Conservation (phyloP, 495 filamentous ascomycete genomes). For the Neurospora tetraspora region DNA sequence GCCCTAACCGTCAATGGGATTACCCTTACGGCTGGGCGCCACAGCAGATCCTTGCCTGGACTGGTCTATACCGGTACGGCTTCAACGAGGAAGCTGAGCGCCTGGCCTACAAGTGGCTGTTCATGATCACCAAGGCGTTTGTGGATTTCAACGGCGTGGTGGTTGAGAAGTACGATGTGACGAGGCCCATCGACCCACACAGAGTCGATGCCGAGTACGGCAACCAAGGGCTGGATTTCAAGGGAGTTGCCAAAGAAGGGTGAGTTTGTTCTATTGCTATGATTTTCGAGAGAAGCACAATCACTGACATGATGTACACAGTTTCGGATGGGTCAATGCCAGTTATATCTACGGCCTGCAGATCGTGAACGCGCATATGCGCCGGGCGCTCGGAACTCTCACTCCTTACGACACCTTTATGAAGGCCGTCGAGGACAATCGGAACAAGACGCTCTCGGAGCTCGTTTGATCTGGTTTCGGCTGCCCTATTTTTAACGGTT, state of each 20-base stretch:
- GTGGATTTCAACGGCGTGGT: conserved; percentile 96
- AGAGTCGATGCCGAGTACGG: conserved; percentile 94
- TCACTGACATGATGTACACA: conserved; percentile 31
- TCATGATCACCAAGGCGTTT: conserved; percentile 95
- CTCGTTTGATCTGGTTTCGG: conserved; percentile 13
- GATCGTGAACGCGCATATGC: conserved; percentile 74
- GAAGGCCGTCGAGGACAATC: conserved; percentile 37
- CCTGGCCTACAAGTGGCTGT: conserved; percentile 88
- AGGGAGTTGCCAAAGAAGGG: conserved; percentile 91
- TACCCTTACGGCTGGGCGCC: conserved; percentile 97
- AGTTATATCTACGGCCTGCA: conserved; percentile 86
- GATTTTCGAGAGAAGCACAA: neutral
- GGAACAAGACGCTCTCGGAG: conserved; percentile 32
- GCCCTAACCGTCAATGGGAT: conserved; percentile 95
- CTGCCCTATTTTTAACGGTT: neutral
- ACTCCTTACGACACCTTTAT: conserved; percentile 72
- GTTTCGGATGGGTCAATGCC: conserved; percentile 98
- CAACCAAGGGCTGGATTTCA: conserved; percentile 90
- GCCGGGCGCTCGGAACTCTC: conserved; percentile 71
- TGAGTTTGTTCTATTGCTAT: conserved; percentile 38
- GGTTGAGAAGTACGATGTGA: conserved; percentile 98
- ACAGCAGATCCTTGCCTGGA: conserved; percentile 97
- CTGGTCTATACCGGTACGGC: conserved; percentile 77
- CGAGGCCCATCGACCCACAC: conserved; percentile 76
- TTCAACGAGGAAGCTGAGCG: conserved; percentile 82